Conservation (phyloP, 306 rosid genomes). For the Morella rubra region DNA sequence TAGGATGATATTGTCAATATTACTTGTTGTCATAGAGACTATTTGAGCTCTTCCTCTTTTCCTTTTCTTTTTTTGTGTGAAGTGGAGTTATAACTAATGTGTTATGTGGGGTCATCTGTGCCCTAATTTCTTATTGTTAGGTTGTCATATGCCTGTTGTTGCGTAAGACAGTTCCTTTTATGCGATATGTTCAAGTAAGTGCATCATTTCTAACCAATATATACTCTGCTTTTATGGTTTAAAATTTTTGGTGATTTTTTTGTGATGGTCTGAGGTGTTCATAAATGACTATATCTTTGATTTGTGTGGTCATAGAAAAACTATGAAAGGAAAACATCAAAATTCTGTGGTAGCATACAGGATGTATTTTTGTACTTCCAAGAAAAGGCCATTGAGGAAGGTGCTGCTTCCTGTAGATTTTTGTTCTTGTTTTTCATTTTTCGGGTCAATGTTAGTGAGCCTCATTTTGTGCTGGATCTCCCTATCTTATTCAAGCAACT, state of each 20-base stretch:
- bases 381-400: background rate
- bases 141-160: constrained; percentile 91
- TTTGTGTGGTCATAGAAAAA: background rate
- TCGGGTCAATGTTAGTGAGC: background rate
- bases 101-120: constrained; percentile 21
- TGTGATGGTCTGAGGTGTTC: background rate
- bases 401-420: background rate
- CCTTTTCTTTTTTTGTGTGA: background rate
- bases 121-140: constrained; percentile 51
- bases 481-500: background rate
- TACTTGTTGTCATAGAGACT: background rate
- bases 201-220: constrained; percentile 3
- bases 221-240: constrained; percentile 3
- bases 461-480: background rate
- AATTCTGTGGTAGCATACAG: background rate
- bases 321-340: background rate
- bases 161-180: constrained; percentile 92
- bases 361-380: background rate
- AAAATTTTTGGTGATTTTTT: background rate
- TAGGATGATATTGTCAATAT: background rate
- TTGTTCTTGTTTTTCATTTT: constrained; percentile 2
- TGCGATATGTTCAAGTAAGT: constrained; percentile 92
- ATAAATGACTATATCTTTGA: background rate
- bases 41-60: background rate
- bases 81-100: constrained; percentile 13